A percentile compares a stretch with the other conserved stretches of the same genome.
These are phyloP conservation scores for Dryadomyces sulphureus DNA, from an alignment of 2,329 filamentous ascomycete species.

Conservation along the genomic window DNA sequence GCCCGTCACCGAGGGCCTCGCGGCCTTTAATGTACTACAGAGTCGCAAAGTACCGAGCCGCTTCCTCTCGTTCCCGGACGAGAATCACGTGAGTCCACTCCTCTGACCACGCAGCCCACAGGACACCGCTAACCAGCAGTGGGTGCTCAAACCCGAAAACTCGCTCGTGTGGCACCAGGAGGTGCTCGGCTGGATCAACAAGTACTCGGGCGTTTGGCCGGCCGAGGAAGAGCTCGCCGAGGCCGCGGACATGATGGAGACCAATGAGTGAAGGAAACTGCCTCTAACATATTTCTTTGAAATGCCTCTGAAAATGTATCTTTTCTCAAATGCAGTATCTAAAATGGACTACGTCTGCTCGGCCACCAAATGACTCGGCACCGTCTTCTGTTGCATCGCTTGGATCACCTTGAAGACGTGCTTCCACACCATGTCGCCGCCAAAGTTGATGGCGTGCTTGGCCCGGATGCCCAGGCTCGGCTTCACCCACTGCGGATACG, in stretches of 20 bases:
- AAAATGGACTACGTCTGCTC: too few species aligned
- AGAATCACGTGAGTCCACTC: conserved; percentile 34
- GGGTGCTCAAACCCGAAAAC: conserved; percentile 88
- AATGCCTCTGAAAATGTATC: neutral
- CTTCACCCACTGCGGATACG: conserved; percentile 5
- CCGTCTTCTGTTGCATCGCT: conserved; percentile 3
- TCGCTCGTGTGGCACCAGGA: conserved; percentile 78
- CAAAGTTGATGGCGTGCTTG: conserved; percentile 10
- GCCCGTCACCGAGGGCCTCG: conserved; percentile 69
- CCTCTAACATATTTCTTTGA: neutral
- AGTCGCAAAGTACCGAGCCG: conserved; percentile 59
- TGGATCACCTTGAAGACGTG: conserved; percentile 6
- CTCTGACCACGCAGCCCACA: neutral
- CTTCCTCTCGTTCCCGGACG: conserved; percentile 69
- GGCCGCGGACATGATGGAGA: neutral
- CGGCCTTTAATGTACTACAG: conserved; percentile 78
- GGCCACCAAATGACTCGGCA: neutral
- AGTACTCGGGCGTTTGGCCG: conserved; percentile 33
- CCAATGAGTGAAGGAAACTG: neutral
- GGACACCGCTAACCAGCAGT: conserved; percentile 23
- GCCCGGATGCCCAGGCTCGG: conserved; percentile 7
- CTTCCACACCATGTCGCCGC: conserved; percentile 6
- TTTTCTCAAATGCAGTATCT: too few species aligned
- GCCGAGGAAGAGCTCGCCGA: neutral
- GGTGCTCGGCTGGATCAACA: conserved; percentile 65